Conservation (phyloP, 2,329 filamentous ascomycete species). For the Fonsecaea multimorphosa region DNA sequence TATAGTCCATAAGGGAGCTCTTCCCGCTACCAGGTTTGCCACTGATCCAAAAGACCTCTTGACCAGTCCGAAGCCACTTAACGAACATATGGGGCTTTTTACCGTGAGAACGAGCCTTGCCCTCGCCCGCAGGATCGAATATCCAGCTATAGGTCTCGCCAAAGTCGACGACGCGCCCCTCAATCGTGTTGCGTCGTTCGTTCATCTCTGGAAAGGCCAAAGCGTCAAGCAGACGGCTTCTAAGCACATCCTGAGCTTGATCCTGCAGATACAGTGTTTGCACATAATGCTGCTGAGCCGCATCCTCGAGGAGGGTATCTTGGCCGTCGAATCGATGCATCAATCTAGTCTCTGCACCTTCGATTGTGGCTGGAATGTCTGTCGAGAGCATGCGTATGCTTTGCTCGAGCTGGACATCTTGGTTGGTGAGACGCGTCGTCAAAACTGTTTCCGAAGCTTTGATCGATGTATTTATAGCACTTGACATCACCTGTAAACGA, state of each 20-base stretch:
- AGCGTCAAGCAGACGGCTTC: slow-evolving; percentile 17
- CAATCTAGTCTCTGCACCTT: neutral
- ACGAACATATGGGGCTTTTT: slow-evolving; percentile 1
- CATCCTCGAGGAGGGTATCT: neutral
- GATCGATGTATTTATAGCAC: slow-evolving; percentile 1
- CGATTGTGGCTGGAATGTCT: slow-evolving; percentile 2
- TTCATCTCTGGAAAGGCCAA: slow-evolving; percentile 27
- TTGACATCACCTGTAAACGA: neutral
- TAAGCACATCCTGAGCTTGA: neutral
- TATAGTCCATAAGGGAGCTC: slow-evolving; percentile 37
- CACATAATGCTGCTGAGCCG: neutral
- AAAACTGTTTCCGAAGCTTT: slow-evolving; percentile 10
- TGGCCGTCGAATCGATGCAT: slow-evolving; percentile 10
- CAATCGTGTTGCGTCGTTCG: slow-evolving; percentile 27
- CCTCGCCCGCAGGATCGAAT: slow-evolving; percentile 2
- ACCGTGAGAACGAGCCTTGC: neutral
- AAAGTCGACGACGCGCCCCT: slow-evolving; percentile 18
- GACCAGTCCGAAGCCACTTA: slow-evolving; percentile 14
- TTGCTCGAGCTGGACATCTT: neutral
- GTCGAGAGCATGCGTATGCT: neutral
- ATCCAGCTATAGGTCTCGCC: slow-evolving; percentile 24
- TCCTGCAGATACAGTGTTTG: neutral
- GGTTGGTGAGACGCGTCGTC: neutral
- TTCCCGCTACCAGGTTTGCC: slow-evolving; percentile 41
- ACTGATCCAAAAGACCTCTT: slow-evolving; percentile 35